Conservation (phyloP, 495 filamentous ascomycete genomes). For the Zalerion maritima region DNA sequence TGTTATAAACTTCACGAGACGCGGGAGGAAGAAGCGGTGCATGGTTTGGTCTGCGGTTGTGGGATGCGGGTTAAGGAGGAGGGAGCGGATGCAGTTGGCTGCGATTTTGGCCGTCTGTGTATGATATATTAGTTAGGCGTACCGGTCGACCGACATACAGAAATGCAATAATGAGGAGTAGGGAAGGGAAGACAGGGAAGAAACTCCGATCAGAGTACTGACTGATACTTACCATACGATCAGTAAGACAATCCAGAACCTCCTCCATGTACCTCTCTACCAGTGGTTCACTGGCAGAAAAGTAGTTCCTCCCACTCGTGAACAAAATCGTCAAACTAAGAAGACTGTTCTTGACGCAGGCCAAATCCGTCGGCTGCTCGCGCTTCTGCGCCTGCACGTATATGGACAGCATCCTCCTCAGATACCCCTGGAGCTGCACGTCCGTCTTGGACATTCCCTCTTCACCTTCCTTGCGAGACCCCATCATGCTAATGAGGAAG, state of each 20-base stretch:
- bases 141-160: neutral
- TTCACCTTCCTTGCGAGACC: conserved; percentile 18
- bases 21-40: conserved; percentile 57
- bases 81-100: conserved; percentile 69
- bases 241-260: conserved; percentile 70
- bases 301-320: conserved; percentile 56
- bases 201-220: too few relatives aligned
- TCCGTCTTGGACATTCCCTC: conserved; percentile 25
- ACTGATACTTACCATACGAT: conserved; percentile 42
- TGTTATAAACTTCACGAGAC: conserved; percentile 59
- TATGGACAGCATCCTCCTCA: conserved; percentile 65
- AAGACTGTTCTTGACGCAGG: conserved; percentile 87
- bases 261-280: conserved; percentile 56
- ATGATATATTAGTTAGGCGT: conserved; percentile 1
- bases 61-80: conserved; percentile 50
- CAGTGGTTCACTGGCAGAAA: conserved; percentile 58
- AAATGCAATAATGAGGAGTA: neutral
- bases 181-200: neutral
- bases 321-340: conserved; percentile 79
- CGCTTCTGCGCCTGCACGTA: conserved; percentile 72
- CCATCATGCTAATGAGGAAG: conserved; percentile 62
- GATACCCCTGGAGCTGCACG: conserved; percentile 48
- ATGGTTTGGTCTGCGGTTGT: conserved; percentile 59
- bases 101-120: conserved; percentile 72
- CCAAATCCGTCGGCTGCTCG: conserved; percentile 61